Evolutionary conservation across 1,284 basidiomycete species (phyloP), one percentile per base, ranked within the genome.

Genomic region (Moesziomyces globuligerus): DNA sequence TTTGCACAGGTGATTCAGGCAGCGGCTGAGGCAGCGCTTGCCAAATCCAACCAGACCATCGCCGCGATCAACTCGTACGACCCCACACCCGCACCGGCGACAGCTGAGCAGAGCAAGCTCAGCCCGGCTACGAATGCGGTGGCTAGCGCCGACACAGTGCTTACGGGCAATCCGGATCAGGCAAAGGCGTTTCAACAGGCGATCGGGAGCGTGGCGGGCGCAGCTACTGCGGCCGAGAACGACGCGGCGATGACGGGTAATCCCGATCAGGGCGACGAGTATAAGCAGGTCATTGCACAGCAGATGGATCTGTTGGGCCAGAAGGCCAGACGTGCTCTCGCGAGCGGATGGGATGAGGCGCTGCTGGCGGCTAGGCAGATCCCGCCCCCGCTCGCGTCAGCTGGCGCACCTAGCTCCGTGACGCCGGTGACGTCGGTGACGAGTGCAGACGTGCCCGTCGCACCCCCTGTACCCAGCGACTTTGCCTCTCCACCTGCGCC

Each of bases 391-490:
- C 29, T 32, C 13, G 37, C n/a, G n/a, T 38, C 37, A 18, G 37
- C 37, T 8, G 37, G 20, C 20, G 37, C 37, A 21, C n/a, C 37
- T 37, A 37, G 13, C n/a, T n/a, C n/a, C n/a, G n/a, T n/a, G n/a
- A n/a, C n/a, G n/a, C n/a, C n/a, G n/a, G n/a, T n/a, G n/a, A n/a
- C n/a, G n/a, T n/a, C n/a, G n/a, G 46, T 25, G 11, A 6, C 51
- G 11, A 38, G 9, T 32, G 49, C 38, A 8, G 49, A 24, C 24
- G 40, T n/a, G 18, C 26, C 7, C 8, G 52, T 59, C 2, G 62
- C 62, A 10, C 20, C 62, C 17, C 55, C 61, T n/a, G 61, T 58
- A 1, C 61, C 61, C 6, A 57, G 54, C 42, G 50, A 65, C 23
- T 65, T 40, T 21, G 53, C 50, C 50, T 49, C 61, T 15, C 62